Evolutionary conservation across 2,329 filamentous ascomycete genomes (phyloP).

Genomic region (Trichoderma aggressivum): DNA sequence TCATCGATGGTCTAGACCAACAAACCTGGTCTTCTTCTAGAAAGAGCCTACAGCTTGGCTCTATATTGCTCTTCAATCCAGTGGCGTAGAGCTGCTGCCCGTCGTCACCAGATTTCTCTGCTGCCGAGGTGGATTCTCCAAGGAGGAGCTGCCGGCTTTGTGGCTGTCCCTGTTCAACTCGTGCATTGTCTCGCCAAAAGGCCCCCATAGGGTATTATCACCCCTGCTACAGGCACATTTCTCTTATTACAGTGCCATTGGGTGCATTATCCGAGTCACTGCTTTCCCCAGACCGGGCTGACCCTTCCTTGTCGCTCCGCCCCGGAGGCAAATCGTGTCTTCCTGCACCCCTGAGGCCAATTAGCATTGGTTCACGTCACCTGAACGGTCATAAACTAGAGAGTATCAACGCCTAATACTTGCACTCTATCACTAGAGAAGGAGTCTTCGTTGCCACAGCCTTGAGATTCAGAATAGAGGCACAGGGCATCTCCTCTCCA

Average conservation of each 20-base stretch:
- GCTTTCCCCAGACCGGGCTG: conserved; percentile 13
- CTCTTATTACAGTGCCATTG: conserved; percentile 7
- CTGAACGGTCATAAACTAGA: not conserved
- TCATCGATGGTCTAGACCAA: not conserved
- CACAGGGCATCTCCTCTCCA: not conserved
- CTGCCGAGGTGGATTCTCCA: not conserved
- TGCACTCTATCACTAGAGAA: not conserved
- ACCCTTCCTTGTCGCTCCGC: conserved; percentile 17
- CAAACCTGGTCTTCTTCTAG: not conserved
- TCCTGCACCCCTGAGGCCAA: conserved; percentile 9
- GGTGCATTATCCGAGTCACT: conserved; percentile 13
- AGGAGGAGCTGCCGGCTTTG: conserved; percentile 4
- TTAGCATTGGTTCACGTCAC: conserved; percentile 3
- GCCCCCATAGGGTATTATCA: conserved; percentile 17
- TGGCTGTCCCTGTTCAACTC: conserved; percentile 8
- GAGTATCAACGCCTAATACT: not conserved
- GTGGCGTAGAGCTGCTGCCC: conserved; percentile 1
- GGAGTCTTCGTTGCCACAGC: not conserved
- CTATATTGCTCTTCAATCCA: not conserved
- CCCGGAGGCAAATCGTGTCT: conserved; percentile 13
- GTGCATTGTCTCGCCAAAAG: conserved; percentile 9
- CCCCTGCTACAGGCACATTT: conserved; percentile 17
- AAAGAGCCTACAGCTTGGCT: not conserved
- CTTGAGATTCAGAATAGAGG: not conserved
- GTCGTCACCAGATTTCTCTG: not conserved